Base-by-base conservation (phyloP, 2,329 filamentous ascomycete species). In the Nectriaceae sp. region DNA sequence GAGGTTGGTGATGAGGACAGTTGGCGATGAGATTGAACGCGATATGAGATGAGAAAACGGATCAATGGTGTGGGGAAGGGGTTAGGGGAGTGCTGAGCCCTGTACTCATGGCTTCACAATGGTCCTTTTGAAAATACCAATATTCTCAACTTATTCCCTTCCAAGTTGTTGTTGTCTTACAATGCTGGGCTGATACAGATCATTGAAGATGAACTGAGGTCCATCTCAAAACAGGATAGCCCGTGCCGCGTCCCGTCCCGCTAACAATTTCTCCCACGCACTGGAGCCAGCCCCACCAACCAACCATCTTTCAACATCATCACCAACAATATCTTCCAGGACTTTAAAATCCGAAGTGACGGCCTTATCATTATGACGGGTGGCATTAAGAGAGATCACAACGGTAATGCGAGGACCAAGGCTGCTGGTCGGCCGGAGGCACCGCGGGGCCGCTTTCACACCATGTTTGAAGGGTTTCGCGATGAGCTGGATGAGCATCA, bases 401-500 rank as follows among this genome's bases (percentile, higher is more conserved):
- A 78, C 46, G 81, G 80, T 49, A 78, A 77, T 50, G 60, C 62
- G 35, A 65, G 70, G 40, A 64, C 70, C 53, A 78, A 76, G 66
- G 59, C 59, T 44, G 53, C 52, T 42, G 62, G 54, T 40, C 61
- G 58, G 45, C 55, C 62, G 16, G 67, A 70, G 38, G 63, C 61
- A 18, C 69, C 73, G 4, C 65, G 67, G 24, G 67, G 70, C 41
- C 62, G 69, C 43, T 85, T 83, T 65, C 83, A 84, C 53, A 70
- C 85, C 56, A 91, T 97, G 80, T 99, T 99, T 67, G 87, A 90
- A 68, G 74, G 69, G 6, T 96, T 97, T 68, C 87, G 92, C 43
- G 79, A 87, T 62, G 92, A 97, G 71, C 78, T 99, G 21, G 94
- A 99, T 65, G 84, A 94, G 71, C 93, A 97, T 67, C 90, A 99